Percentiles rank a stretch among this genome's conserved stretches.
Conservation (phyloP, 2,329 filamentous ascomycete genomes). For the Cladosporium sp. region DNA sequence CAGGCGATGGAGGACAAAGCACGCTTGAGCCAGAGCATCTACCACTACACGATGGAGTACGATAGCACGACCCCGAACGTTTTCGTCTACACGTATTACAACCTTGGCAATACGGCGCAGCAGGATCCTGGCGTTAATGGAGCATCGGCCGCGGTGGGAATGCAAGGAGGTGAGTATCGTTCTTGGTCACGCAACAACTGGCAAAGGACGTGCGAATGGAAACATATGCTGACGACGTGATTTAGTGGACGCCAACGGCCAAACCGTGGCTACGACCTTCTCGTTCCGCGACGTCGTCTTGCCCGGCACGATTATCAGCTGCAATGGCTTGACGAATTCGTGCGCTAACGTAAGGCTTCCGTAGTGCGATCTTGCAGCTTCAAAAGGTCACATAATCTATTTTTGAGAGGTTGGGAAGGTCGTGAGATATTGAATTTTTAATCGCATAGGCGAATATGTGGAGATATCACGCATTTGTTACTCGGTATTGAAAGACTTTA, state of each 20-base stretch:
- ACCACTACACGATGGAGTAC: constrained; percentile 32
- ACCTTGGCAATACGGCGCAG: constrained; percentile 3
- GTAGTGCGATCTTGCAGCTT: not conserved
- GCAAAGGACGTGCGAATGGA: not conserved
- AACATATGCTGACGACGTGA: not conserved
- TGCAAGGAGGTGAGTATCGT: constrained; percentile 28
- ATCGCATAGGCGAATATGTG: not conserved
- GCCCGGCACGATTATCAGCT: constrained; percentile 23
- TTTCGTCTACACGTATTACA: constrained; percentile 28
- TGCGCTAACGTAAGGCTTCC: constrained; percentile 9
- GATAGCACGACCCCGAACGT: constrained; percentile 24
- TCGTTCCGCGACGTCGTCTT: constrained; percentile 16
- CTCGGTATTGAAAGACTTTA: not conserved
- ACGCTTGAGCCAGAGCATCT: constrained; percentile 13
- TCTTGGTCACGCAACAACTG: not conserved
- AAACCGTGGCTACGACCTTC: constrained; percentile 16
- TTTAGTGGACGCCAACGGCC: not conserved
- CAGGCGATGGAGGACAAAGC: not conserved
- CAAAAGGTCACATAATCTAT: not conserved
- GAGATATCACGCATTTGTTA: not conserved
- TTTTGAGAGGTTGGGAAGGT: not conserved
- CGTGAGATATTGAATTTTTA: too few species aligned
- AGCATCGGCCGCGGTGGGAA: constrained; percentile 22
- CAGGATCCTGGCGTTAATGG: constrained; percentile 23
- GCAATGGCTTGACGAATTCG: constrained; percentile 20